Evolutionary conservation across 1,139 yeast genomes (phyloP), one percentile per base, ranked within the genome.

Genomic region (Hanseniaspora uvarum): DNA sequence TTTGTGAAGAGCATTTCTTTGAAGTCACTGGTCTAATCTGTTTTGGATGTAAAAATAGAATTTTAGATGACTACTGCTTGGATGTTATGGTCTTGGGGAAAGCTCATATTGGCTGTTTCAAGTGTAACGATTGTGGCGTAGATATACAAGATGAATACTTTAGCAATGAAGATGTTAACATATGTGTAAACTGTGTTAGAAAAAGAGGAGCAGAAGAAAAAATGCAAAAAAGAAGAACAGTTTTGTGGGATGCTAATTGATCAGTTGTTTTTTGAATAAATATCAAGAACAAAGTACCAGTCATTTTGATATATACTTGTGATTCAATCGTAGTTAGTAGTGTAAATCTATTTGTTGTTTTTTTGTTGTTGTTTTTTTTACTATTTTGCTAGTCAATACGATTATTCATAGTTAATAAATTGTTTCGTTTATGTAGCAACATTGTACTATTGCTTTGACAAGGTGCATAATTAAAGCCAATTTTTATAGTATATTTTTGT

Each of bases 1-100:
- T 80, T 67, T 92, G 98, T 71, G 78, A 79, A 60, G 68, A 69
- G 1, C 55, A 53, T 28, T 53, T 48, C 47, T 50, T 50, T 30
- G 48, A 44, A 2, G 51, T 44, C 14, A 43, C 53, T 5, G 53
- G 53, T 7, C 21, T 50, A 12, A 16, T 43, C 2, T 50, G 53
- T 16, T 50, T 50, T 21, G 31, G 46, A 24, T 50, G 53, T 30
- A 14, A 30, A 11, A 33, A 43, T 8, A 50, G 34, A 36, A 50
- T 50, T 4, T 19, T 50, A 8, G 53, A 50, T 21, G 53, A 50
- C 14, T 43, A n/a, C 24, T 50, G 53, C 16, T 37, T 50, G 37
- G 53, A 50, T 38, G 48, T 50, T 21, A 41, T 46, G 14, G 39
- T 16, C 3, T 18, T 50, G 12, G 53, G 53, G 0, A 50, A 50